phyloP scores from a whole-genome alignment of 345 rosid genomes.

The Eucalyptus urophylla region DNA sequence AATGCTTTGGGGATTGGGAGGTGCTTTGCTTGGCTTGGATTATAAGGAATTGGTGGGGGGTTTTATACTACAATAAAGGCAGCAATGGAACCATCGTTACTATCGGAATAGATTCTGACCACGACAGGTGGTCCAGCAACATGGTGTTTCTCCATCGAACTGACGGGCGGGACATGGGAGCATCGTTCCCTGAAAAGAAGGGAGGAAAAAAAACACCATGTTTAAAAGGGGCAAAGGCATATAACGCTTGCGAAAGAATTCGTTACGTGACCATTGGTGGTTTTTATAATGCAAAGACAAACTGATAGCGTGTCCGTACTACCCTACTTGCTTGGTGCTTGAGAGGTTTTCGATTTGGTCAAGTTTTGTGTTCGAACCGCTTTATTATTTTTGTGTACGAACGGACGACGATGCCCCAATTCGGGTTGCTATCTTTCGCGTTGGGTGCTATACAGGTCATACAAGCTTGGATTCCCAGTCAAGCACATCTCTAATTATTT shows the following conservation, averaged over 20 bases:
- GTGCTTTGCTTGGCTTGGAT: neutral
- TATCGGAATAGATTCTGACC: neutral
- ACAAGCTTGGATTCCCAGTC: neutral
- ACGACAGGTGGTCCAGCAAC: neutral
- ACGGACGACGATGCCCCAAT: neutral
- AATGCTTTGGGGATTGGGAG: neutral
- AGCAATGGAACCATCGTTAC: neutral
- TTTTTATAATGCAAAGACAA: neutral
- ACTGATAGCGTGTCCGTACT: neutral
- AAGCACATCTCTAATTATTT: neutral
- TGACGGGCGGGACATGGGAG: no score
- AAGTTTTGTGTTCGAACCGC: neutral
- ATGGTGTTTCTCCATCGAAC: neutral
- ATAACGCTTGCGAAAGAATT: neutral
- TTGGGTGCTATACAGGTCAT: neutral
- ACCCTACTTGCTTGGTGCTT: neutral
- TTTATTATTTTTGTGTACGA: neutral
- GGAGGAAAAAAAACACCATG: neutral
- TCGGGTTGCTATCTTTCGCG: neutral
- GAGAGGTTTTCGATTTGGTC: neutral
- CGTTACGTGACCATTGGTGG: neutral
- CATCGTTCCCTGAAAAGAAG: neutral
- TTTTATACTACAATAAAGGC: constrained; percentile 2
- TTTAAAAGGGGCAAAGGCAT: neutral
- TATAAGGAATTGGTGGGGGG: neutral